Evolutionary conservation across 2,329 filamentous ascomycete species (phyloP).

Genomic region (Cadophora luteo-olivacea): DNA sequence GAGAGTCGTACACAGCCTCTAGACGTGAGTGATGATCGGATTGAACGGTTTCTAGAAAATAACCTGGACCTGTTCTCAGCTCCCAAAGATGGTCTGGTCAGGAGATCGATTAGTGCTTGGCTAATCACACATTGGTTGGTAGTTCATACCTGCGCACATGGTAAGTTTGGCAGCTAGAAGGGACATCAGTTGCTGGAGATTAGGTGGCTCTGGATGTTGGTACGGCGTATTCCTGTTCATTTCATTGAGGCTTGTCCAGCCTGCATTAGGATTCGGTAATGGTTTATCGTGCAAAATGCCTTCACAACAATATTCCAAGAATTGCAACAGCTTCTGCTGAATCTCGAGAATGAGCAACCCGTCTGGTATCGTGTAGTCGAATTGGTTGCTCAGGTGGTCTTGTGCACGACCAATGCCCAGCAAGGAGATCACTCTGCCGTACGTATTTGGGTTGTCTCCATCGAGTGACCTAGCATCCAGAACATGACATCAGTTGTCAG

Average conservation of each 20-base stretch:
- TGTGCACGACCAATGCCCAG: not conserved
- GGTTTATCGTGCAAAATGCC: not conserved
- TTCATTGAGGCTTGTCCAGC: not conserved
- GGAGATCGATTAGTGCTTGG: not conserved
- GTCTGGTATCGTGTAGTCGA: conserved; percentile 1
- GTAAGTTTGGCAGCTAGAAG: conserved; percentile 1
- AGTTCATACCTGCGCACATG: not conserved
- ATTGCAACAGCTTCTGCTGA: conserved; percentile 7
- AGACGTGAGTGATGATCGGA: not conserved
- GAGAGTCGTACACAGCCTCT: not conserved
- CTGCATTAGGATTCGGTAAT: not conserved
- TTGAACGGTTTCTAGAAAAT: conserved; percentile 5
- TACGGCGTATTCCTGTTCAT: not conserved
- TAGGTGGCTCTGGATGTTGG: not conserved
- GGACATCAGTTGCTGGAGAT: not conserved
- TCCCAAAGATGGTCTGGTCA: conserved; percentile 14
- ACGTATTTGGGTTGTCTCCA: not conserved
- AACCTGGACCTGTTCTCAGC: conserved; percentile 1
- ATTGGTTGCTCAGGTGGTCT: not conserved
- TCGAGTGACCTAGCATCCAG: not conserved
- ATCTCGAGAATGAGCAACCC: conserved; percentile 2
- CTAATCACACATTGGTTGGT: not conserved
- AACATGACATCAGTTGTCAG: not conserved
- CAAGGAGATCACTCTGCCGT: not conserved
- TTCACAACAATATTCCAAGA: conserved; percentile 9